Base-by-base conservation (phyloP, 2,329 filamentous ascomycete genomes). In the Colletotrichum liaoningense region DNA sequence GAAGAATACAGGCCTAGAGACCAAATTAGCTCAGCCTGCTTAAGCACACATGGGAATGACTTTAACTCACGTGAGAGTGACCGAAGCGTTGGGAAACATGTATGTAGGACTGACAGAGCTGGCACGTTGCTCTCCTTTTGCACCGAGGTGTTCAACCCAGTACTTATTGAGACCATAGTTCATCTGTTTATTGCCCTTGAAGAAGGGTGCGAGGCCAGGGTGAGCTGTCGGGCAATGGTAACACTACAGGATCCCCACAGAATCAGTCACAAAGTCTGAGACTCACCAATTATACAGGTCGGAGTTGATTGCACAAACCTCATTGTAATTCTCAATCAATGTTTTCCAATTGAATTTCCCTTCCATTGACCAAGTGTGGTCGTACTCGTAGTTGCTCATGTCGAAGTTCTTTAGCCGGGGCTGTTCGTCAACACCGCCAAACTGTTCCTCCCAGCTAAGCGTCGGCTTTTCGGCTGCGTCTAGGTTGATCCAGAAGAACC, bases 21-120 rank as follows among this genome's bases (percentile, higher is more conserved):
- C 38, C 33, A 5, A 5, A 19, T 42, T 42, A 42, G 38, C 38
- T 19, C 6, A 42, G 38, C 16, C 38, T 42, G 9, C 16, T 42
- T 16, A 1, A 42, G 38, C 0, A 5, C 38, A 16, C 14, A 42
- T 42, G 38, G 14, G 14, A 19, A 42, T 42, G 38, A 42, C 16
- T 19, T 1, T 7, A 5, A 78, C 83, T 78, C 78, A 85, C 84
- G 83, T 81, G 55, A 85, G 79, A 58, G 83, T 84, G 5, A 83
- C 80, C 1, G 83, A 85, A 5, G 81, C 80, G 66, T 83, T 83
- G 3, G 84, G 83, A 63, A 82, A 85, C 73, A 82, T 82, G 75
- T 83, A 86, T 12, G 81, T 84, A 66, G 80, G 82, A n/a, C 79
- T 77, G 22, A 82, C 79, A 24, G 59, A 62, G 16, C 59, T 38